Base-by-base conservation (phyloP, 169 alveolate species). In the Sarcocystis neurona region DNA sequence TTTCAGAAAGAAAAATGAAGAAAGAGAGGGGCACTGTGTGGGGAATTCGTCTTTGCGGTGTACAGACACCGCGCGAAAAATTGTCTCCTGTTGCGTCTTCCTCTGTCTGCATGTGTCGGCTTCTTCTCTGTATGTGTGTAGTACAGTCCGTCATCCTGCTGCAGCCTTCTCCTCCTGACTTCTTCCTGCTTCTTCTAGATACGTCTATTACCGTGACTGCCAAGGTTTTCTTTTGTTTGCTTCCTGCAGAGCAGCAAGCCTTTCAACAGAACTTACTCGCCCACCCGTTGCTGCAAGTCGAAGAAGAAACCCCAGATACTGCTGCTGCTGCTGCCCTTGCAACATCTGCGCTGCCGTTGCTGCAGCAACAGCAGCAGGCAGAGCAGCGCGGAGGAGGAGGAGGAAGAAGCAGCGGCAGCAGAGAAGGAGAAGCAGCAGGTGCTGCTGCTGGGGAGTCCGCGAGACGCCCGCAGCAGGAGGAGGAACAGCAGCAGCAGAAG, bases 241-340 rank as follows among this genome's bases (percentile, higher is more conserved):
- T 72, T 37, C n/a, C 27, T 72, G 2, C 82, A 72, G 82, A 72
- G 53, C 39, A 32, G 34, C 82, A 72, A 39, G 5, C 82, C 34
- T 72, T 72, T 53, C 82, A 72, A 56, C 82, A 72, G 46, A 56
- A 47, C 27, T 53, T 72, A 27, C 56, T 72, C 30, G 82, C 15
- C 56, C 82, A 72, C 34, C 82, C 82, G n/a, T 53, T 72, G n/a
- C 20, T 72, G 39, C 47, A 39, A 4, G 82, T 53, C 8, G 56
- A 34, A 15, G 66, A 53, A 53, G 66, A 23, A 53, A 53, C 66
- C 66, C 66, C 12, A 15, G 30, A 53, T 12, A 53, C 66, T 53
- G 12, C 66, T 53, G 12, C 66, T 53, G 12, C 66, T 53, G 82
- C 39, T 6, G 2, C 58, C 1, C 30, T 39, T 10, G 32, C 56